Conservation (phyloP, 495 filamentous ascomycete species). For the Physcia stellaris region DNA sequence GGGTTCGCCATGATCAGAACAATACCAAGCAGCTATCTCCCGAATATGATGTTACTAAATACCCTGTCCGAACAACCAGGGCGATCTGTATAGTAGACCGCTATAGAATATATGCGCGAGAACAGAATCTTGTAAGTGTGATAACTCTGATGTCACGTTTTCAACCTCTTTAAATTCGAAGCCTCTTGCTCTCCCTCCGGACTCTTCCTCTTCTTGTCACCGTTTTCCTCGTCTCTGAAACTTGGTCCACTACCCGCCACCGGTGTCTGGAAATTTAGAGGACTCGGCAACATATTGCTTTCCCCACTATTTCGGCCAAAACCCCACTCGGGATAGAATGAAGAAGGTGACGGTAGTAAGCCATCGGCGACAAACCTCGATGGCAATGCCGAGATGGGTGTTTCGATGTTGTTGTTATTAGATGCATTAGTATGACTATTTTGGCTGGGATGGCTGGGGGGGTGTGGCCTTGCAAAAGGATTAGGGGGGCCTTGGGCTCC, state of each 20-base stretch:
- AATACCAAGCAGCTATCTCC: too few relatives aligned
- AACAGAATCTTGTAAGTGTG: too few relatives aligned
- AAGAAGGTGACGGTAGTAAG: slow-evolving; percentile 73
- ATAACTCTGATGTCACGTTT: slow-evolving; percentile 20
- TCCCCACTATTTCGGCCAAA: slow-evolving; percentile 49
- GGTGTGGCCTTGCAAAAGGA: slow-evolving; percentile 77
- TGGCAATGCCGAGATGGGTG: slow-evolving; percentile 92
- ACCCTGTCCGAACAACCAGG: too few relatives aligned
- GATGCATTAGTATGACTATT: slow-evolving; percentile 29
- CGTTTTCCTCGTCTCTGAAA: slow-evolving; percentile 47
- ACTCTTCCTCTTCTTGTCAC: slow-evolving; percentile 42
- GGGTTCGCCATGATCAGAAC: too few relatives aligned
- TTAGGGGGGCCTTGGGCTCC: slow-evolving; percentile 89
- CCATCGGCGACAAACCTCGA: slow-evolving; percentile 78
- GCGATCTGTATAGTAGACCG: too few relatives aligned
- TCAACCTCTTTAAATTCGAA: slow-evolving; percentile 34
- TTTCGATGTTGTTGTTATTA: slow-evolving; percentile 66
- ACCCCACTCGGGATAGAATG: slow-evolving; percentile 88
- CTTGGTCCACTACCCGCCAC: slow-evolving; percentile 56
- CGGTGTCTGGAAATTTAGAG: slow-evolving; percentile 83
- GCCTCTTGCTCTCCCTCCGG: slow-evolving; percentile 32
- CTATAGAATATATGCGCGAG: too few relatives aligned
- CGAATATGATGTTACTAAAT: too few relatives aligned
- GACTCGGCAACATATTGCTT: slow-evolving; percentile 76
- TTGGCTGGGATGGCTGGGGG: slow-evolving; percentile 35